phyloP scores from a whole-genome alignment of 2,329 filamentous ascomycete genomes.

The Penicillium oxalicum region DNA sequence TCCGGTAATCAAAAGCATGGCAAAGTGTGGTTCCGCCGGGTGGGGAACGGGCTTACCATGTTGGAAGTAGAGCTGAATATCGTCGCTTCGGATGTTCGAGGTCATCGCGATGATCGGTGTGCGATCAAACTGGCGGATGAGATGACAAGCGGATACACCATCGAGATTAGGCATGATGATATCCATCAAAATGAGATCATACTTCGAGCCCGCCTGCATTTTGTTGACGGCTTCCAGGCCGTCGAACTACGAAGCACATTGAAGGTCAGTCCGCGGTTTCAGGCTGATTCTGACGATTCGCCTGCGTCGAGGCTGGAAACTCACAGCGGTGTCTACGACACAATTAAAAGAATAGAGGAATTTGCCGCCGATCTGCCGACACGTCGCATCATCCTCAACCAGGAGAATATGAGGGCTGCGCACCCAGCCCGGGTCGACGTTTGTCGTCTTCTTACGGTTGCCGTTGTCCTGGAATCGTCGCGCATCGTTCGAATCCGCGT shows the following conservation, averaged over 20 bases:
- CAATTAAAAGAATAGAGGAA: conserved; percentile 62
- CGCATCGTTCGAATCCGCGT: conserved; percentile 45
- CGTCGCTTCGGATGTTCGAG: conserved; percentile 92
- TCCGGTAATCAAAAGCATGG: neutral
- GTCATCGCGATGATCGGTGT: conserved; percentile 97
- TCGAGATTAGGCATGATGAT: conserved; percentile 97
- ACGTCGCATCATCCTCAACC: conserved; percentile 74
- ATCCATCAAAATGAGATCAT: conserved; percentile 75
- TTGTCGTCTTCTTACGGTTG: conserved; percentile 55
- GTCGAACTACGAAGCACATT: conserved; percentile 55
- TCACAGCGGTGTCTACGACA: conserved; percentile 57
- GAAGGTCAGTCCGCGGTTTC: conserved; percentile 5
- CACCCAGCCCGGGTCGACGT: conserved; percentile 59
- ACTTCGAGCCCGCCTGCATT: conserved; percentile 61
- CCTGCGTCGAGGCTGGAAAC: conserved; percentile 23
- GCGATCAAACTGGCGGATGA: conserved; percentile 80
- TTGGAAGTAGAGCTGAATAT: conserved; percentile 95
- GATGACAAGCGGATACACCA: conserved; percentile 86
- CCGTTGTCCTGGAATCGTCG: conserved; percentile 40
- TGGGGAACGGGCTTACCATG: conserved; percentile 61
- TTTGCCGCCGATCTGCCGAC: conserved; percentile 60
- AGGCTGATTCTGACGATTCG: too few species aligned
- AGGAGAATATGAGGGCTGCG: conserved; percentile 73
- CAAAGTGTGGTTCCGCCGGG: neutral
- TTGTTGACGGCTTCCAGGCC: conserved; percentile 88